Evolutionary conservation across 495 filamentous ascomycete genomes (phyloP).

Genomic region (Hapsidospora chrysogenum): DNA sequence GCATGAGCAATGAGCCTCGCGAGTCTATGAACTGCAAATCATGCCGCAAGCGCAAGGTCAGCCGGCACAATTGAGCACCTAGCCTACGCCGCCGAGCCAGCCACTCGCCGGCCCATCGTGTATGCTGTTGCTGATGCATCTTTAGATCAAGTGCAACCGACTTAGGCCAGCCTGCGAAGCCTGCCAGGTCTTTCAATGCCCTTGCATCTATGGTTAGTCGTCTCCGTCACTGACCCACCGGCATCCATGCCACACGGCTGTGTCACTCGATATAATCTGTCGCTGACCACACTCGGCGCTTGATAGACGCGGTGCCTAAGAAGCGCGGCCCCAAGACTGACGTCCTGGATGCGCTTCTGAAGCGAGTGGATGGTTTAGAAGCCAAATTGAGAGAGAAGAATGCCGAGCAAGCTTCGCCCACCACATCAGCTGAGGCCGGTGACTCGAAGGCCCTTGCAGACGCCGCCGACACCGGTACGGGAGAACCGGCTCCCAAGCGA

Average conservation of each 20-base stretch:
- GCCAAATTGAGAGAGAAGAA: constrained; percentile 57
- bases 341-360: constrained; percentile 67
- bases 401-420: constrained; percentile 14
- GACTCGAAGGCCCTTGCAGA: too few species aligned
- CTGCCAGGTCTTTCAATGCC: constrained; percentile 73
- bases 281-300: not conserved
- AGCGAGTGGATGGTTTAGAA: constrained; percentile 70
- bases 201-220: constrained; percentile 69
- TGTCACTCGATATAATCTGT: not conserved
- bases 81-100: too few species aligned
- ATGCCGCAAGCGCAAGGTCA: constrained; percentile 74
- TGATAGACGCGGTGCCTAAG: constrained; percentile 70
- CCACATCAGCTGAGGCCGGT: too few species aligned
- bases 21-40: constrained; percentile 93
- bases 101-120: too few species aligned
- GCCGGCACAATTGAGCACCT: too few species aligned
- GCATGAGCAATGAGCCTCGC: constrained; percentile 56
- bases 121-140: too few species aligned
- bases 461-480: constrained; percentile 1
- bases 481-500: constrained; percentile 1
- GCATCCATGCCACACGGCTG: too few species aligned
- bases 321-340: constrained; percentile 82
- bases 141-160: constrained; percentile 78
- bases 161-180: constrained; percentile 71
- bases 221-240: too few species aligned